Evolutionary conservation across 371 early-diverging fungal species (phyloP).

Genomic region (Apophysomyces sp.): DNA sequence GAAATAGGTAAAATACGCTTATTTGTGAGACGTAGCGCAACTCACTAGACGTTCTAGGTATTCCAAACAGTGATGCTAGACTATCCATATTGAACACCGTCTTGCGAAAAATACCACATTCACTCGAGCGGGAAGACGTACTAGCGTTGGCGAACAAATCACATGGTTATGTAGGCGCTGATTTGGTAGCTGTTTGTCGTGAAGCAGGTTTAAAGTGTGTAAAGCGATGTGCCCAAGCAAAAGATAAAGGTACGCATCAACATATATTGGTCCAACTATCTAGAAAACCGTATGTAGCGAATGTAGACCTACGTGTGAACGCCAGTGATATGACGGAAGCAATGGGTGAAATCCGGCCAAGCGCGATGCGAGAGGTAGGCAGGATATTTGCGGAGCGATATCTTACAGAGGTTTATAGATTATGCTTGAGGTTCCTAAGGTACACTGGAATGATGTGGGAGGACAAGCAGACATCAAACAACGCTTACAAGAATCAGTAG

Average conservation of each 20-base stretch:
- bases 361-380: constrained; percentile 93
- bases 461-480: constrained; percentile 95
- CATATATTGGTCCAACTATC: neutral
- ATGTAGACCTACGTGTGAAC: constrained; percentile 21
- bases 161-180: constrained; percentile 99
- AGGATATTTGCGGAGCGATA: neutral
- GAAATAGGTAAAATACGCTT: constrained; percentile 70
- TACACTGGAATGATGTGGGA: constrained; percentile 97
- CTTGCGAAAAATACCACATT: constrained; percentile 69
- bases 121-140: constrained; percentile 58
- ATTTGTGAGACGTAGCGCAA: neutral
- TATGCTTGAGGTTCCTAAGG: constrained; percentile 90
- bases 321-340: constrained; percentile 53
- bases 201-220: constrained; percentile 91
- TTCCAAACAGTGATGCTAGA: constrained; percentile 80
- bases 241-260: neutral
- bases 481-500: constrained; percentile 95
- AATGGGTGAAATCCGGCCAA: constrained; percentile 78
- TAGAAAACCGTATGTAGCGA: neutral
- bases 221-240: constrained; percentile 43
- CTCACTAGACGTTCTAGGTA: constrained; percentile 30
- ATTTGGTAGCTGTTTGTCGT: constrained; percentile 83
- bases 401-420: constrained; percentile 40
- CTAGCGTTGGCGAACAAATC: constrained; percentile 61
- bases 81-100: constrained; percentile 77